Evolutionary conservation across 2,329 filamentous ascomycete species (phyloP).

Genomic region (Phialemoniopsis sp.): DNA sequence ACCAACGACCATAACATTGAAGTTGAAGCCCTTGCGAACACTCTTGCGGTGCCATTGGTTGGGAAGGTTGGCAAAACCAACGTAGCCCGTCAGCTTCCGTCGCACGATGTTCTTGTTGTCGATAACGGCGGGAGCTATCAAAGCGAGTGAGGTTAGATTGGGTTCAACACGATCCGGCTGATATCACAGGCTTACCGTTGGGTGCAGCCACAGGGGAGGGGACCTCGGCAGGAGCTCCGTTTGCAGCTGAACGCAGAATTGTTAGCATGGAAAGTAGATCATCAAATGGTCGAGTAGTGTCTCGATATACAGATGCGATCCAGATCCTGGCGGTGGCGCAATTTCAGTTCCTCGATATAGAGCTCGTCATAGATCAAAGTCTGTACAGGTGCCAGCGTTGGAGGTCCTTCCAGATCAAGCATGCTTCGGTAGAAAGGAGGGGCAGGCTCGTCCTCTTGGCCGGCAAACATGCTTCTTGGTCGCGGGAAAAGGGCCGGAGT

Average conservation of each 20-base stretch:
- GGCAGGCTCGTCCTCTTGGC: no score
- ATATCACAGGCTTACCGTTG: constrained; percentile 33
- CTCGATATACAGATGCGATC: constrained; percentile 14
- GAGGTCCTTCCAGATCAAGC: constrained; percentile 46
- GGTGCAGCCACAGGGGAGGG: constrained; percentile 32
- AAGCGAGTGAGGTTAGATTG: constrained; percentile 23
- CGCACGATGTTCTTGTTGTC: constrained; percentile 94
- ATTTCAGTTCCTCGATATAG: constrained; percentile 25
- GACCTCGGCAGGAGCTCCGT: constrained; percentile 29
- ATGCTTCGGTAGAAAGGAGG: constrained; percentile 42
- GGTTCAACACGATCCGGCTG: no score
- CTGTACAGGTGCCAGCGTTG: constrained; percentile 35
- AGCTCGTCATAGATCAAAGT: constrained; percentile 45
- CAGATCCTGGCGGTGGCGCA: constrained; percentile 10
- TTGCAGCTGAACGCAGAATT: constrained; percentile 28
- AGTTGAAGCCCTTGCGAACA: constrained; percentile 99
- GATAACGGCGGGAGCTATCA: constrained; percentile 41
- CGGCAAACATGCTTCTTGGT: no score
- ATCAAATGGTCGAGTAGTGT: constrained; percentile 10
- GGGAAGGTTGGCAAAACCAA: constrained; percentile 96
- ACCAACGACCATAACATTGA: constrained; percentile 99
- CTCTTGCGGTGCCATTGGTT: constrained; percentile 99
- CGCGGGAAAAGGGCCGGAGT: no score
- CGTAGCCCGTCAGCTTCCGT: constrained; percentile 96
- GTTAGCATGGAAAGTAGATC: constrained; percentile 27